These are phyloP conservation scores for Bauhinia variegata DNA, from an alignment of 306 rosid genomes.

Conservation along the genomic window DNA sequence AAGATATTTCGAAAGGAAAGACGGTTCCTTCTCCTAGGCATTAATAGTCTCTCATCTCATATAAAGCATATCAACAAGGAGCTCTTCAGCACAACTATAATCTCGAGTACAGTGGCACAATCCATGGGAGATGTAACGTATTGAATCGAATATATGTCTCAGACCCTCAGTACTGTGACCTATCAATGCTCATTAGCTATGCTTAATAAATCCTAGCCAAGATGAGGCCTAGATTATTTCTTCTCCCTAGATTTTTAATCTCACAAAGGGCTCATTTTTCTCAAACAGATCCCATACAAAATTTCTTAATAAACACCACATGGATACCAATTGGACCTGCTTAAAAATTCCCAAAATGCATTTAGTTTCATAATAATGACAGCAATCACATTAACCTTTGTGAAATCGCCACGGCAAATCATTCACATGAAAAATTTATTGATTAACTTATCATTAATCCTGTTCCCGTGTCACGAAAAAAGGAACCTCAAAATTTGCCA, in stretches of 20 bases:
- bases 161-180: neutral
- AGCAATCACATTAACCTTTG: neutral
- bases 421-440: no score
- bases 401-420: neutral
- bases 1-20: neutral
- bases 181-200: neutral
- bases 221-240: no score
- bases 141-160: no score
- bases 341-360: no score
- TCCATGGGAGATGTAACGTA: neutral
- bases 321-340: no score
- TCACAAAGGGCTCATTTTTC: no score
- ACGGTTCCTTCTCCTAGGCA: neutral
- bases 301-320: no score
- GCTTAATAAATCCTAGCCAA: no score
- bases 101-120: neutral
- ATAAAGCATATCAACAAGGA: neutral
- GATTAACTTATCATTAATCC: neutral
- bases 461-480: neutral
- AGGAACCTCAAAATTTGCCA: neutral
- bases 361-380: no score
- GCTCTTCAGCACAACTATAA: neutral
- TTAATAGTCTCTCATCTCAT: neutral
- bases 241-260: no score
- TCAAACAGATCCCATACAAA: no score